Conservation (phyloP, 345 rosid genomes). For the Acer campestre region DNA sequence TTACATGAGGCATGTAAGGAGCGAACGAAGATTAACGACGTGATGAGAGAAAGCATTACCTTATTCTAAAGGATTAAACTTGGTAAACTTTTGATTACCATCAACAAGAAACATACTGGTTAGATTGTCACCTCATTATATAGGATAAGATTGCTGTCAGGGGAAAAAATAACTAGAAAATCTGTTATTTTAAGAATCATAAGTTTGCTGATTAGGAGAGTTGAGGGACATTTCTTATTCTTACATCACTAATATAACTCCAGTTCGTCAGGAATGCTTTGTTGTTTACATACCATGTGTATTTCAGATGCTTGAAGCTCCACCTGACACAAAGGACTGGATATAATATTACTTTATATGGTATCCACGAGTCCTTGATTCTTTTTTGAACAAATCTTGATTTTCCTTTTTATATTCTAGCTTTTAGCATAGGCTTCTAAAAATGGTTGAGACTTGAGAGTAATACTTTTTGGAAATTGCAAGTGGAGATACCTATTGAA, state of each 20-base stretch:
- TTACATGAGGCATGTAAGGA: background rate
- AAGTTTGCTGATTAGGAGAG: background rate
- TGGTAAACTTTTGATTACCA: no score
- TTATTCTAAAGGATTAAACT: background rate
- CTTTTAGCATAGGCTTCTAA: no score
- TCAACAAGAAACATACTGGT: no score
- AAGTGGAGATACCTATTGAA: background rate
- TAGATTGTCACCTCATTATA: no score
- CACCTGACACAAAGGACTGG: background rate
- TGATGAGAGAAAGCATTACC: background rate
- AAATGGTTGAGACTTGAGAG: no score
- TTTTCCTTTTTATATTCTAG: no score
- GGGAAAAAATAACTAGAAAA: no score
- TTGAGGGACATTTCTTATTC: no score
- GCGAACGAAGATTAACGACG: background rate
- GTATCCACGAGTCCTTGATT: background rate
- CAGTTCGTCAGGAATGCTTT: background rate
- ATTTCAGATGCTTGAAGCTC: background rate
- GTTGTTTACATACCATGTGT: background rate
- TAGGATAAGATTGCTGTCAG: no score
- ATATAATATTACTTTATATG: no score
- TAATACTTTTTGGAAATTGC: background rate
- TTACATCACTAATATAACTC: no score
- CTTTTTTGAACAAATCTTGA: background rate
- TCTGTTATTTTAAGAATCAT: no score